Percentiles rank a stretch among this genome's conserved stretches.
Evolutionary conservation across 805 yeast genomes (phyloP).

Genomic region (Zygosaccharomyces siamensis): DNA sequence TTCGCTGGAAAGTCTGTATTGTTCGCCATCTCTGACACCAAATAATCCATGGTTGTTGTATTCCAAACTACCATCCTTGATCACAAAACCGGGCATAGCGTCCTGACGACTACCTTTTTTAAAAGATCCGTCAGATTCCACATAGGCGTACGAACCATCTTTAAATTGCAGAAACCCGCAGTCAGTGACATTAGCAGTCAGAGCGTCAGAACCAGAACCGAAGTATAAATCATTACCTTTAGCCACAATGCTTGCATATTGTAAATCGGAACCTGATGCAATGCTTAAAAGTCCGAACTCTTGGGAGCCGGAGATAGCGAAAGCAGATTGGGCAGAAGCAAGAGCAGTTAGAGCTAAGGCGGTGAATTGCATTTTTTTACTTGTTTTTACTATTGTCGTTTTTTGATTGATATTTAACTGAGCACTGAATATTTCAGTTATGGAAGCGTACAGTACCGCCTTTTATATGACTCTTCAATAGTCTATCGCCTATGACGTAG

Average conservation of each 20-base stretch:
- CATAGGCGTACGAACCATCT: constrained; percentile 32
- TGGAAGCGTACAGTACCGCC: not conserved
- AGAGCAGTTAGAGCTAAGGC: constrained; percentile 26
- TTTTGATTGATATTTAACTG: not conserved
- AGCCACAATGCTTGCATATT: constrained; percentile 27
- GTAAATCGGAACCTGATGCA: constrained; percentile 37
- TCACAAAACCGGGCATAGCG: constrained; percentile 37
- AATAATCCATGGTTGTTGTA: constrained; percentile 37
- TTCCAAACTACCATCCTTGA: constrained; percentile 37
- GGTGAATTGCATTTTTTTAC: constrained; percentile 24
- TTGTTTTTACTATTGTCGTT: not conserved
- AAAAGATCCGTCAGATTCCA: constrained; percentile 22
- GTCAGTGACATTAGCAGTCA: constrained; percentile 30
- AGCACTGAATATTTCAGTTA: not conserved
- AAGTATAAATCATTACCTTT: constrained; percentile 20
- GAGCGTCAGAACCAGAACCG: constrained; percentile 14
- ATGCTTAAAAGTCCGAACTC: constrained; percentile 35
- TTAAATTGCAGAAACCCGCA: constrained; percentile 31
- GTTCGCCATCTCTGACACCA: constrained; percentile 35
- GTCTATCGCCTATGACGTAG: not conserved
- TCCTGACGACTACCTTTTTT: constrained; percentile 23
- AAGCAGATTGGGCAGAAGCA: constrained; percentile 24
- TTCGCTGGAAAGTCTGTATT: constrained; percentile 24
- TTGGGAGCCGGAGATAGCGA: constrained; percentile 35
- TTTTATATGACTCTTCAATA: not conserved